Percentiles rank a stretch among this genome's conserved stretches.
These are phyloP conservation scores for Trichoderma gracile DNA, from an alignment of 2,329 filamentous ascomycete genomes.

Conservation along the genomic window DNA sequence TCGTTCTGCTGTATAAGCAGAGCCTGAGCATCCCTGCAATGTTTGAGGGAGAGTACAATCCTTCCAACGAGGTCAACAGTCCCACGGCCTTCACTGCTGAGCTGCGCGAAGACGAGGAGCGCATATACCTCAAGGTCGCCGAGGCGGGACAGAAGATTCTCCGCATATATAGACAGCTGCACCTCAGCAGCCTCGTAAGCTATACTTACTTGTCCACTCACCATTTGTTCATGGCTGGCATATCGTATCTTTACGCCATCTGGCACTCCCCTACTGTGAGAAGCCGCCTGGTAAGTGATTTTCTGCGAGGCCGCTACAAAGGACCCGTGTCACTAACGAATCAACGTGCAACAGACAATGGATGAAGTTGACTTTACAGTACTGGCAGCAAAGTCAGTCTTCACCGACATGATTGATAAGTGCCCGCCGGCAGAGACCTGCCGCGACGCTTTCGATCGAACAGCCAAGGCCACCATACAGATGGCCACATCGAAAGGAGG, in stretches of 20 bases:
- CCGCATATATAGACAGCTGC: slow-evolving; percentile 85
- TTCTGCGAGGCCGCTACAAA: too few relatives aligned
- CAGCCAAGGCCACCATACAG: slow-evolving; percentile 91
- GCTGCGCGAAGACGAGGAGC: slow-evolving; percentile 77
- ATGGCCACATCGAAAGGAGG: slow-evolving; percentile 90
- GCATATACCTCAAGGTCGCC: slow-evolving; percentile 90
- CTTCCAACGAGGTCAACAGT: slow-evolving; percentile 64
- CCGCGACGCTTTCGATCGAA: slow-evolving; percentile 89
- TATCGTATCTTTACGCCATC: slow-evolving; percentile 94
- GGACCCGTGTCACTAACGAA: not conserved
- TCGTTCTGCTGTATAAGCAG: slow-evolving; percentile 94
- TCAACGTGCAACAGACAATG: slow-evolving; percentile 58
- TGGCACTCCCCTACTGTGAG: slow-evolving; percentile 93
- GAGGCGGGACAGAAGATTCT: slow-evolving; percentile 93
- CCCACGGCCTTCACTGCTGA: slow-evolving; percentile 64
- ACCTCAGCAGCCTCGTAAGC: slow-evolving; percentile 85
- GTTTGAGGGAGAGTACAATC: slow-evolving; percentile 76
- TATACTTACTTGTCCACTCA: slow-evolving; percentile 96
- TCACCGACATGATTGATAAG: slow-evolving; percentile 88
- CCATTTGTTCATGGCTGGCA: slow-evolving; percentile 94
- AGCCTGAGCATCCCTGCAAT: slow-evolving; percentile 82
- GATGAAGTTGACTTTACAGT: slow-evolving; percentile 99
- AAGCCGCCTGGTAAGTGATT: slow-evolving; percentile 71
- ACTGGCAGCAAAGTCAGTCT: slow-evolving; percentile 86
- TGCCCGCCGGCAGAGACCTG: slow-evolving; percentile 94